Evolutionary conservation across 1,284 basidiomycete species (phyloP), one percentile per base, ranked within the genome.

Genomic region (Earliella scabrosa): DNA sequence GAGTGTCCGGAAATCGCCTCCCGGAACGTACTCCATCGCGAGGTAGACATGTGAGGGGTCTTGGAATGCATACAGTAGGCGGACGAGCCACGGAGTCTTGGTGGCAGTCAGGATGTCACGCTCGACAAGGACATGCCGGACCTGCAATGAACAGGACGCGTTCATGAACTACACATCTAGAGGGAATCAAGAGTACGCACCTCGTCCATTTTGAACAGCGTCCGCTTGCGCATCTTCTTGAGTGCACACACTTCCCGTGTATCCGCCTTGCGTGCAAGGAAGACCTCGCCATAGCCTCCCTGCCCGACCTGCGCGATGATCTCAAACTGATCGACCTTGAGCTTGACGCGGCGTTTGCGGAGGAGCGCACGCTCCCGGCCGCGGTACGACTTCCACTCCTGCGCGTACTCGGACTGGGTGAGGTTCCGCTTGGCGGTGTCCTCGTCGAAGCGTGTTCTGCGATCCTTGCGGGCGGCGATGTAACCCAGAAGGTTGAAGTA

Each of bases 11-110:
- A 98, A 97, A 71, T 98, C 95, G 49, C 95, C 95, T 34, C 95
- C 95, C 1, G 95, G 95, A 13, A 98, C 95, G 70, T 97, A 98
- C 79, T 99, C 97, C 95, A 98, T 98, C 0, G 95, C 95, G 46
- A 98, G 89, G 70, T 96, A 98, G 26, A 98, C 94, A 66, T 90
- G 82, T 57, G 90, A 80, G 0, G 85, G 78, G 70, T 98, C 95
- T 73, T 98, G 95, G 76, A 98, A 98, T 1, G 95, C 95, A 70
- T 98, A 98, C 4, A 98, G 77, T 9, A 98, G 79, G 20, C 88
- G 82, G 41, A 98, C 96, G 53, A 98, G 83, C 95, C 95, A 98
- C 2, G 95, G 92, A 0, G 95, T 96, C 74, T 96, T 95, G 27
- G 95, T 97, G 1, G 94, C 92, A 0, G 95, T 97, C 61, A 98